These are phyloP conservation scores for Beauveria bassiana DNA, from an alignment of 2,329 filamentous ascomycete genomes.

Conservation along the genomic window DNA sequence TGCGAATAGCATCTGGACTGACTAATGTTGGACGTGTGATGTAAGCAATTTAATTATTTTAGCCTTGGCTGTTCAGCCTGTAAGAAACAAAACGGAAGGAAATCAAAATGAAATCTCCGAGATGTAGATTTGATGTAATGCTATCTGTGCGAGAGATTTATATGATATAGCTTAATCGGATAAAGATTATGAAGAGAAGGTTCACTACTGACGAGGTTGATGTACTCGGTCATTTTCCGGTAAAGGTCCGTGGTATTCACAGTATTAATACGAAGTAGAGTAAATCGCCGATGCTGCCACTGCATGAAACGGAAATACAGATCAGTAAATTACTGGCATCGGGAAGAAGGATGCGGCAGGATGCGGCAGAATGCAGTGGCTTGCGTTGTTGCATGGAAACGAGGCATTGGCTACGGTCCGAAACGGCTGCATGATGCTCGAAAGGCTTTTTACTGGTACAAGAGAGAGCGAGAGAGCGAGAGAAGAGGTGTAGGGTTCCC, in stretches of 20 bases:
- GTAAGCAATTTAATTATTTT: constrained; percentile 5
- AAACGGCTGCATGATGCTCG: background rate
- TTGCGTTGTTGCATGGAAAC: background rate
- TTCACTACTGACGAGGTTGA: too few relatives aligned
- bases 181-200: background rate
- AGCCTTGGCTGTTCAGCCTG: background rate
- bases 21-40: constrained; percentile 11
- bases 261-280: too few relatives aligned
- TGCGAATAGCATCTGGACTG: constrained; percentile 6
- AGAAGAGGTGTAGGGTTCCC: too few relatives aligned
- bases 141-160: too few relatives aligned
- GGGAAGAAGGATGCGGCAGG: background rate
- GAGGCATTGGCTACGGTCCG: background rate
- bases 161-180: background rate
- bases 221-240: too few relatives aligned
- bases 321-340: background rate
- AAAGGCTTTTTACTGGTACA: background rate
- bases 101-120: background rate
- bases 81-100: background rate
- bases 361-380: background rate
- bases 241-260: too few relatives aligned
- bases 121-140: background rate
- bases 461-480: too few relatives aligned
- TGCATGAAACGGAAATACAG: background rate
- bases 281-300: background rate